Conservation (phyloP, 2,329 filamentous ascomycete genomes). For the Xylariaceae sp. region DNA sequence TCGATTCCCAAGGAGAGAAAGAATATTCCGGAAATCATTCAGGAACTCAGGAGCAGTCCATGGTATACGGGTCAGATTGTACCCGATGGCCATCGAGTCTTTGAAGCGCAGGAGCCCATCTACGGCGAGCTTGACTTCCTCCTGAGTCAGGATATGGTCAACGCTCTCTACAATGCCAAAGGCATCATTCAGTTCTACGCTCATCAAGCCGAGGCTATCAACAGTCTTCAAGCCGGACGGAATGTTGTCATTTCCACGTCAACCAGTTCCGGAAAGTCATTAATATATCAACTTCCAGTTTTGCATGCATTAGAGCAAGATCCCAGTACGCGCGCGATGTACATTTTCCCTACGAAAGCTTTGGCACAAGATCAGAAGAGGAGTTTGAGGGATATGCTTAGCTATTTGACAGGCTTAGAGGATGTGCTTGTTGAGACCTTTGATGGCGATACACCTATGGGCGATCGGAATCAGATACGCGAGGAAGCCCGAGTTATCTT, state of each 20-base stretch:
- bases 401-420: slow-evolving; percentile 73
- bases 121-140: slow-evolving; percentile 81
- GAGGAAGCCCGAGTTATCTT: slow-evolving; percentile 92
- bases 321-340: slow-evolving; percentile 75
- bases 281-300: slow-evolving; percentile 97
- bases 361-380: slow-evolving; percentile 89
- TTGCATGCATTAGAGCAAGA: slow-evolving; percentile 80
- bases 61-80: slow-evolving; percentile 95
- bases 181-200: slow-evolving; percentile 82
- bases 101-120: slow-evolving; percentile 75
- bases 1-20: slow-evolving; percentile 76
- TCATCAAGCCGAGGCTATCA: slow-evolving; percentile 92
- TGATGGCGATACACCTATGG: slow-evolving; percentile 88
- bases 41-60: slow-evolving; percentile 71
- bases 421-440: slow-evolving; percentile 83
- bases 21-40: slow-evolving; percentile 75
- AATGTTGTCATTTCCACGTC: slow-evolving; percentile 93
- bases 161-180: slow-evolving; percentile 88
- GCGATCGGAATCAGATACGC: slow-evolving; percentile 69
- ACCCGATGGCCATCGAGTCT: slow-evolving; percentile 84
- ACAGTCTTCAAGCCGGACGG: slow-evolving; percentile 72
- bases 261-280: slow-evolving; percentile 91
- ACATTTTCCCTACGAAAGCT: slow-evolving; percentile 97
- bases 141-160: slow-evolving; percentile 87
- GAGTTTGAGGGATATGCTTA: slow-evolving; percentile 78